Evolutionary conservation across 768 basidiomycete genomes (phyloP).

Genomic region (Udeniomyces megalosporus): DNA sequence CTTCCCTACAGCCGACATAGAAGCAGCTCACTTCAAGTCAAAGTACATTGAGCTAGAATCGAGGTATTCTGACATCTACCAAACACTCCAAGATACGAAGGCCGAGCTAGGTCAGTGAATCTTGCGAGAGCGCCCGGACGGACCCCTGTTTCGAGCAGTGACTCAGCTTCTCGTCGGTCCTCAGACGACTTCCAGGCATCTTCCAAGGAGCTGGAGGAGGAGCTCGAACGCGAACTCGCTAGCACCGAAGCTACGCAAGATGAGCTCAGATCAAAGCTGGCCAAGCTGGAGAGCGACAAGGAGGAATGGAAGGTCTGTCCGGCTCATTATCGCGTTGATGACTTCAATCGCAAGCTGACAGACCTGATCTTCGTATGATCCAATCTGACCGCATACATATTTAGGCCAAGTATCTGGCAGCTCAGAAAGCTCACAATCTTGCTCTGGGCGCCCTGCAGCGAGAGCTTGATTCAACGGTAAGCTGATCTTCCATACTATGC

Average conservation of each 20-base stretch:
- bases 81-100: slow-evolving; percentile 10
- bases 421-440: slow-evolving; percentile 50
- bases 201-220: slow-evolving; percentile 29
- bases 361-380: not conserved
- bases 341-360: not conserved
- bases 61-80: slow-evolving; percentile 1
- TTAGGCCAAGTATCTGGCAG: slow-evolving; percentile 29
- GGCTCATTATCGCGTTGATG: slow-evolving; percentile 31
- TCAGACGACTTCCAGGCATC: slow-evolving; percentile 22
- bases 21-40: slow-evolving; percentile 5
- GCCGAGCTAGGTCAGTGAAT: slow-evolving; percentile 12
- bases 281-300: slow-evolving; percentile 20
- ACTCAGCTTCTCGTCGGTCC: no score
- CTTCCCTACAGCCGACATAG: slow-evolving; percentile 11
- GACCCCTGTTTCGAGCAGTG: not conserved
- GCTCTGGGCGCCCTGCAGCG: slow-evolving; percentile 80
- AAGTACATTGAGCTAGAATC: slow-evolving; percentile 5
- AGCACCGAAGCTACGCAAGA: slow-evolving; percentile 23
- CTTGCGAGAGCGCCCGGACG: not conserved
- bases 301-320: slow-evolving; percentile 64
- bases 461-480: slow-evolving; percentile 66
- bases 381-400: no score
- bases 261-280: slow-evolving; percentile 22
- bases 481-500: slow-evolving; percentile 21
- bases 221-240: slow-evolving; percentile 26